Evolutionary conservation across 495 filamentous ascomycete species (phyloP).

Genomic region (Wilcoxina mikolae): DNA sequence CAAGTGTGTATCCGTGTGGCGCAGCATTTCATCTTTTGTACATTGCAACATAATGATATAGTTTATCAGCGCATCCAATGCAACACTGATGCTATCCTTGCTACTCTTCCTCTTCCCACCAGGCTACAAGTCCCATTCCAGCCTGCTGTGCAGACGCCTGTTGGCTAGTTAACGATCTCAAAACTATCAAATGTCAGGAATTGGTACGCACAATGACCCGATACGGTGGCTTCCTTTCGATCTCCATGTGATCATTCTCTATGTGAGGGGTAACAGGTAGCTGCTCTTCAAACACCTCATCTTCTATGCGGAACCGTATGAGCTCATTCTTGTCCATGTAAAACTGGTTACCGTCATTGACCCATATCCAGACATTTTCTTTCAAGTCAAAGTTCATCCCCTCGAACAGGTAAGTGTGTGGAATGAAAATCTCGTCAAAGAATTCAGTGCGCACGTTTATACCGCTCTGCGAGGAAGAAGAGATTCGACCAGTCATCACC

Average conservation of each 20-base stretch:
- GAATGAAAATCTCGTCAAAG: slow-evolving; percentile 78
- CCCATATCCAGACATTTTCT: slow-evolving; percentile 72
- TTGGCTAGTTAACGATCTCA: neutral
- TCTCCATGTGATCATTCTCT: slow-evolving; percentile 19
- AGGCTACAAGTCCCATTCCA: slow-evolving; percentile 26
- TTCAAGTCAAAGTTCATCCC: slow-evolving; percentile 54
- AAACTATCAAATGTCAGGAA: neutral
- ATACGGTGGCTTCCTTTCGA: slow-evolving; percentile 28
- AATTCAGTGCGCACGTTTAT: slow-evolving; percentile 81
- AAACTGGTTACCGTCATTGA: slow-evolving; percentile 51
- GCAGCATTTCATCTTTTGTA: too few species aligned
- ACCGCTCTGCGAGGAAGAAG: slow-evolving; percentile 50
- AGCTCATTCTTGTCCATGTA: slow-evolving; percentile 80
- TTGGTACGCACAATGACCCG: slow-evolving; percentile 17
- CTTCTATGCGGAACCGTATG: slow-evolving; percentile 67
- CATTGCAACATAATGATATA: too few species aligned
- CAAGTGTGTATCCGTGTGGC: too few species aligned
- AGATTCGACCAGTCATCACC: slow-evolving; percentile 68
- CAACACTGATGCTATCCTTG: too few species aligned
- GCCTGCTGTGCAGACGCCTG: slow-evolving; percentile 27
- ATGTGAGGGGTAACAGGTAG: slow-evolving; percentile 40
- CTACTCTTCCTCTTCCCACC: slow-evolving; percentile 21
- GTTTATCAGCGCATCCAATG: too few species aligned
- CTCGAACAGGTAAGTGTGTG: slow-evolving; percentile 52
- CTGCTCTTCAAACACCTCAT: slow-evolving; percentile 80